phyloP scores from a whole-genome alignment of 306 rosid genomes.

The Mucuna pruriens region DNA sequence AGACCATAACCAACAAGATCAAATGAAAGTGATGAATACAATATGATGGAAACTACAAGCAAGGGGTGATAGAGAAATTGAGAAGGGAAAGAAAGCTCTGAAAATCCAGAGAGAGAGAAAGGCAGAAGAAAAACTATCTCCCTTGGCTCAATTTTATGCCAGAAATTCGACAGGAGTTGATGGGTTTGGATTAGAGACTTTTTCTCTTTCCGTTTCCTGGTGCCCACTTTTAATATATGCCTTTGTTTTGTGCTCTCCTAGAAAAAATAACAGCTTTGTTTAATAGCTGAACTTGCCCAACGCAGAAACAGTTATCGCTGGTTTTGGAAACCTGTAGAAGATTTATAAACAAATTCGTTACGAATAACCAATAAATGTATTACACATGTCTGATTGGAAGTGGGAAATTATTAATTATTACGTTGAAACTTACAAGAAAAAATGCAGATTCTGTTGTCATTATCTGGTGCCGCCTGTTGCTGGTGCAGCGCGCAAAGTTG shows the following conservation, averaged over 20 bases:
- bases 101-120: slow-evolving; percentile 30
- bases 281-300: slow-evolving; percentile 29
- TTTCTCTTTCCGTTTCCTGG: background rate
- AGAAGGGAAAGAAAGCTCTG: background rate
- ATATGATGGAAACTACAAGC: background rate
- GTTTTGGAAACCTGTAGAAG: slow-evolving; percentile 34
- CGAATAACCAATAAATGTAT: slow-evolving; percentile 25
- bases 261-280: slow-evolving; percentile 40
- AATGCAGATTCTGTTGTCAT: background rate
- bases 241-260: background rate
- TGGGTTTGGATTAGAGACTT: slow-evolving; percentile 26
- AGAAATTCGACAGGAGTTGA: background rate
- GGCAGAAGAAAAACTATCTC: background rate
- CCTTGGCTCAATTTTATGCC: background rate
- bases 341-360: slow-evolving; percentile 21
- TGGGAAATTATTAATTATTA: background rate
- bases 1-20: slow-evolving; percentile 1
- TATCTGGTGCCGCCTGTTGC: slow-evolving; percentile 29
- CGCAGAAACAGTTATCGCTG: slow-evolving; percentile 28
- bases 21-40: background rate
- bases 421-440: slow-evolving; percentile 33
- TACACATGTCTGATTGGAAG: background rate
- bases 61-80: background rate
- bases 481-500: background rate
- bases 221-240: slow-evolving; percentile 15